These are phyloP conservation scores for Beauveria rudraprayagi DNA, from an alignment of 2,329 filamentous ascomycete species.

Conservation along the genomic window DNA sequence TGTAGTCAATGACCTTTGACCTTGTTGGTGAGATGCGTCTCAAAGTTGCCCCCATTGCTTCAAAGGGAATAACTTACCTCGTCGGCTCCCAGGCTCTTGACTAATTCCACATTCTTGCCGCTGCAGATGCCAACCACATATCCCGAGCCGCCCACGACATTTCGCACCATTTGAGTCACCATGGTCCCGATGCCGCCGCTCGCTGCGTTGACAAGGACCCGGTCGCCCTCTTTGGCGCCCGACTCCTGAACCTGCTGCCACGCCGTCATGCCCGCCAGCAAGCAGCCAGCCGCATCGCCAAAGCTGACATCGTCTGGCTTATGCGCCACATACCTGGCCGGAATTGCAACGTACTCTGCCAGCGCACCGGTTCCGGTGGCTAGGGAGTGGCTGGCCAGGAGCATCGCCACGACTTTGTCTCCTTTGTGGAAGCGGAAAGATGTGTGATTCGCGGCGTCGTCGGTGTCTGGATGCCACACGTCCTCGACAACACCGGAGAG, in stretches of 20 bases:
- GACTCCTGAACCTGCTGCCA: constrained; percentile 30
- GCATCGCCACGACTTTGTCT: constrained; percentile 30
- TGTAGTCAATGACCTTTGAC: constrained; percentile 33
- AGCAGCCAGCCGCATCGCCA: constrained; percentile 29
- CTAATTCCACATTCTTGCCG: constrained; percentile 35
- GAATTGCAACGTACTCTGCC: constrained; percentile 30
- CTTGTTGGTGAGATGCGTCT: neutral
- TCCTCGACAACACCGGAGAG: constrained; percentile 33
- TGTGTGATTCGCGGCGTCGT: too few species aligned
- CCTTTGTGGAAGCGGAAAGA: constrained; percentile 22
- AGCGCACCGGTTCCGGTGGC: constrained; percentile 31
- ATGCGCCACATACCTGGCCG: constrained; percentile 24
- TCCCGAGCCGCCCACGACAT: constrained; percentile 31
- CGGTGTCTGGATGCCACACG: constrained; percentile 21
- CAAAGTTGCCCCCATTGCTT: too few species aligned
- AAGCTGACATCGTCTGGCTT: constrained; percentile 24
- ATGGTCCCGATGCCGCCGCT: constrained; percentile 43
- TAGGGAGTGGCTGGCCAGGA: constrained; percentile 26
- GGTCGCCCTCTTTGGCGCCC: constrained; percentile 27
- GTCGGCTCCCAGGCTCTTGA: constrained; percentile 38
- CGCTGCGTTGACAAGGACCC: constrained; percentile 41
- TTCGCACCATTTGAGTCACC: constrained; percentile 35
- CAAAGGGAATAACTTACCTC: constrained; percentile 25
- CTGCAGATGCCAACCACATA: constrained; percentile 41
- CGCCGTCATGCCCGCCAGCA: constrained; percentile 32